Conservation (phyloP, 352 stramenopile genomes). For the Aphanomyces astaci region DNA sequence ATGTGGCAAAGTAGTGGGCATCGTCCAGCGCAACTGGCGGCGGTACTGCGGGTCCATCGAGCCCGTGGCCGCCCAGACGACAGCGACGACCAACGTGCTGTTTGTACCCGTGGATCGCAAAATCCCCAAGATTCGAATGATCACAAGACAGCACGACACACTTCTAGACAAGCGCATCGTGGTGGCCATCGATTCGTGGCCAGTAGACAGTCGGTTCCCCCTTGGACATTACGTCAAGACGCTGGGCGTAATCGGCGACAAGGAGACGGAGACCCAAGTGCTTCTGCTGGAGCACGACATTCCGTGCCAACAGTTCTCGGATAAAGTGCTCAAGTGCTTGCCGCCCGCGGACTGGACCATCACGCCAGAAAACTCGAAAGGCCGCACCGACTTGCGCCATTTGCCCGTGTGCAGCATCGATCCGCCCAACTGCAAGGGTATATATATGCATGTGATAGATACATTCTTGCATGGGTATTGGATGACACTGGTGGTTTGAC, state of each 20-base stretch:
- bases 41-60: slow-evolving; percentile 93
- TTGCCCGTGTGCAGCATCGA: slow-evolving; percentile 91
- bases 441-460: not conserved
- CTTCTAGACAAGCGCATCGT: slow-evolving; percentile 92
- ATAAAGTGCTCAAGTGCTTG: slow-evolving; percentile 88
- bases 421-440: slow-evolving; percentile 71
- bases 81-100: slow-evolving; percentile 48
- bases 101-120: slow-evolving; percentile 84
- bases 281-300: slow-evolving; percentile 97
- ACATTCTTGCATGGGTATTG: no score
- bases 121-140: slow-evolving; percentile 91
- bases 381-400: slow-evolving; percentile 87
- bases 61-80: slow-evolving; percentile 40
- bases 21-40: slow-evolving; percentile 90
- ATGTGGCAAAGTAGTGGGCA: slow-evolving; percentile 76
- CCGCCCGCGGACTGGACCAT: slow-evolving; percentile 93
- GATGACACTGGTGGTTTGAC: no score
- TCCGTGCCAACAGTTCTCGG: slow-evolving; percentile 73
- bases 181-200: slow-evolving; percentile 94
- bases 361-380: slow-evolving; percentile 87
- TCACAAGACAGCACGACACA: slow-evolving; percentile 84
- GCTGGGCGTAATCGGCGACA: slow-evolving; percentile 93
- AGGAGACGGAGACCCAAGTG: slow-evolving; percentile 94
- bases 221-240: slow-evolving; percentile 95
- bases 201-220: slow-evolving; percentile 78